Base-by-base conservation (phyloP, 2,329 filamentous ascomycete genomes). In the Exserohilum rostratum region DNA sequence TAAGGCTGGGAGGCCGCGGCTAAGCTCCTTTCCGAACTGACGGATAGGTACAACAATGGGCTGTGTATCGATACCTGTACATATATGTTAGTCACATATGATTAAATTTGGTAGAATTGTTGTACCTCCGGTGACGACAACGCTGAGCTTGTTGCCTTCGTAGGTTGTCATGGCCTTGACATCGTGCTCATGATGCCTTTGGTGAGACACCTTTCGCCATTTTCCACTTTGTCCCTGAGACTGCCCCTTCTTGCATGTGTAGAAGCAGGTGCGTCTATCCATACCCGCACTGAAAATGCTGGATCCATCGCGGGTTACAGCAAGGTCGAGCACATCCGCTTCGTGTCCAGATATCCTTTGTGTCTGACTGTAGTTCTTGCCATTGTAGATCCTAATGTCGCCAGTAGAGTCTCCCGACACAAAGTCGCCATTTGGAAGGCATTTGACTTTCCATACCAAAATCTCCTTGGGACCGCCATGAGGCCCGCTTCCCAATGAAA, bases 371-470 rank as follows among this genome's bases (percentile, higher is more conserved):
- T 93, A 96, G 48, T 91, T 96, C 77, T 90, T 93, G 51, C 91
- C 91, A 71, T 96, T 91, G 89, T 93, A 99, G 70, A 98, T 90
- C 62, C 91, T 88, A 35, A 99, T 83, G 72, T 98, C 92, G 29
- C 95, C 95, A 5, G 92, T 93, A 3, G 95, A 98, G 73, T 99
- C 95, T 46, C 91, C 95, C 1, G 93, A 96, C 11, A 98, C 88
- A 58, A 99, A 95, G 63, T 95, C 91, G 45, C 92, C 93, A 68
- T 90, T 90, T 9, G 89, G 85, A 29, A 98, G 82, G 69, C 90
- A 91, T 76, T 92, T 96, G 58, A 99, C 89, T 47, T 91, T 89
- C 95, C 95, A 99, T 12, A 96, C 90, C 46, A 98, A 87, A 52
- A 93, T 88, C 62, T 96, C 90, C 75, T 90, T 93, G 15, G 90